Conservation (phyloP, 2,329 filamentous ascomycete genomes). For the Aspergillus hortae region DNA sequence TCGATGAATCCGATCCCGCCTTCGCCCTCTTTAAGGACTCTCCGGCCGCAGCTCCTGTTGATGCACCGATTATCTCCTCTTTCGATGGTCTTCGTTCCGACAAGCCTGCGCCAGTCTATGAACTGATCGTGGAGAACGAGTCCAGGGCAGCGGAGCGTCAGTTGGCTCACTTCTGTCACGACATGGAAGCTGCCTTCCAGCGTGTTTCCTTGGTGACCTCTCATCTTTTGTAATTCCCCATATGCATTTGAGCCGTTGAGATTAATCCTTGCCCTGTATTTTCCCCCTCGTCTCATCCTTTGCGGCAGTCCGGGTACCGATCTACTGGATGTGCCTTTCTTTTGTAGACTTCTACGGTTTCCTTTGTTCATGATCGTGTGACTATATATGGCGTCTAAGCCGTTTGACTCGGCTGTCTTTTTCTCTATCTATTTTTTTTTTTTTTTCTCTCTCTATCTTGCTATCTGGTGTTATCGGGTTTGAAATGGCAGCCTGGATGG, state of each 20-base stretch:
- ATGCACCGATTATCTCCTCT: constrained; percentile 25
- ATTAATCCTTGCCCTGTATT: constrained; percentile 15
- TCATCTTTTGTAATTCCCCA: constrained; percentile 37
- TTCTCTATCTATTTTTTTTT: constrained; percentile 7
- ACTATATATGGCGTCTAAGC: constrained; percentile 13
- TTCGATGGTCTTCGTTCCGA: constrained; percentile 57
- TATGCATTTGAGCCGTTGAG: constrained; percentile 15
- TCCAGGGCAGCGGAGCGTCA: constrained; percentile 24
- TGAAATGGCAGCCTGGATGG: background rate
- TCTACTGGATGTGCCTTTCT: constrained; percentile 5
- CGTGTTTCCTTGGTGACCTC: constrained; percentile 39
- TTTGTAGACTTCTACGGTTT: constrained; percentile 20
- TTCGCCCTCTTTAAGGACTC: constrained; percentile 50
- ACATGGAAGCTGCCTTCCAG: constrained; percentile 41
- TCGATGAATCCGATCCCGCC: constrained; percentile 53
- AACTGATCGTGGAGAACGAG: constrained; percentile 56
- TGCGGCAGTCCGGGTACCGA: constrained; percentile 7
- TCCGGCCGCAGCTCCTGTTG: constrained; percentile 31
- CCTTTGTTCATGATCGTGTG: constrained; percentile 22
- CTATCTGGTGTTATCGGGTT: constrained; percentile 2
- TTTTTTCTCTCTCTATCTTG: constrained; percentile 7
- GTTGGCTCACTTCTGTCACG: constrained; percentile 37
- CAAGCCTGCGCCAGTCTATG: constrained; percentile 61
- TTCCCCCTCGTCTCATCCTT: background rate
- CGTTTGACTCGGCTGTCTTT: constrained; percentile 4